Conservation (phyloP, 805 yeast species). For the Priceomyces castillae region DNA sequence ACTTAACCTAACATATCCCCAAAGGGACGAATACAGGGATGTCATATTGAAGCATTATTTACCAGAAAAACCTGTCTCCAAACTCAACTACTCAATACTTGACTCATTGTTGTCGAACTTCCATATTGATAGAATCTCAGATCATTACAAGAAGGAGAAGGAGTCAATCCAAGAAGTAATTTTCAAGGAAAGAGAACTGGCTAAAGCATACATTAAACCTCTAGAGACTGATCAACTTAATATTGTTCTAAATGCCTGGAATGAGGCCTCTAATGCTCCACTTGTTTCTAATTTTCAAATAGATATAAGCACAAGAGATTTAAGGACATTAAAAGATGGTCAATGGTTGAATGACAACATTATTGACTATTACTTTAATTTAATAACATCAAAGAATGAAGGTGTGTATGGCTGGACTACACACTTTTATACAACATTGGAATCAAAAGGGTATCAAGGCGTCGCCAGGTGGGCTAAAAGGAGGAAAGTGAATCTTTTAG, state of each 20-base stretch:
- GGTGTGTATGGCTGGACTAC: conserved; percentile 75
- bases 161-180: conserved; percentile 4
- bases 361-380: conserved; percentile 73
- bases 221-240: conserved; percentile 10
- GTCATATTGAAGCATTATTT: conserved; percentile 17
- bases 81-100: conserved; percentile 15
- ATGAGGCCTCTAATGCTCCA: conserved; percentile 5
- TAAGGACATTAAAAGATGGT: conserved; percentile 65
- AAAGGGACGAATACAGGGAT: conserved; percentile 16
- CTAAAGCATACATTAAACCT: conserved; percentile 10
- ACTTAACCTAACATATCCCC: background rate
- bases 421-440: conserved; percentile 76
- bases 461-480: conserved; percentile 30
- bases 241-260: conserved; percentile 13
- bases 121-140: conserved; percentile 7
- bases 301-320: conserved; percentile 63
- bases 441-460: conserved; percentile 66
- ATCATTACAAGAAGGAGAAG: conserved; percentile 4
- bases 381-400: conserved; percentile 45
- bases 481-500: conserved; percentile 46
- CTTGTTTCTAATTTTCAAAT: conserved; percentile 37
- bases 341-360: conserved; percentile 90
- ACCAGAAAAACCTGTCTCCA: conserved; percentile 18
- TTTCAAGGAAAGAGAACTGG: conserved; percentile 12
- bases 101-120: conserved; percentile 14